A percentile compares a stretch with the other conserved stretches of the same genome.
Conservation (phyloP, 2,329 filamentous ascomycete genomes). For the Shiraia bambusicola region DNA sequence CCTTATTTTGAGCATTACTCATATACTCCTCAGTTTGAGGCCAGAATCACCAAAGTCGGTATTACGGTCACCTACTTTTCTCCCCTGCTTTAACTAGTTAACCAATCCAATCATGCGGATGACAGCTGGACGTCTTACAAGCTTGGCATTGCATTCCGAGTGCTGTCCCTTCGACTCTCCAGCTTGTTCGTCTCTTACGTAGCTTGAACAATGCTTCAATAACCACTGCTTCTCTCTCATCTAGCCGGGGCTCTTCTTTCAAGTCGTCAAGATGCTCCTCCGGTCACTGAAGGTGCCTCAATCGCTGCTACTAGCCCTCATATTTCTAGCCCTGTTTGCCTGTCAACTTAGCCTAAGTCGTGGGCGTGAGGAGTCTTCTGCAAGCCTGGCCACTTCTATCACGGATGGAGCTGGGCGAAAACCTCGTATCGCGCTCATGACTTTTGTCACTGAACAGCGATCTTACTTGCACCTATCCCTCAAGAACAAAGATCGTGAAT, state of each 20-base stretch:
- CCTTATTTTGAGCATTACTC: too few species aligned
- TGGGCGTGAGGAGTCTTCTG: slow-evolving; percentile 12
- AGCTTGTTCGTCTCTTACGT: too few species aligned
- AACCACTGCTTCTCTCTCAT: background rate
- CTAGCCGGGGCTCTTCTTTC: background rate
- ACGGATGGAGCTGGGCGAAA: slow-evolving; percentile 12
- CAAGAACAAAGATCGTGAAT: slow-evolving; percentile 43
- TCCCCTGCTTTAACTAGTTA: slow-evolving; percentile 8
- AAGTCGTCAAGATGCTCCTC: slow-evolving; percentile 27
- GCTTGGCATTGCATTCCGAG: slow-evolving; percentile 23
- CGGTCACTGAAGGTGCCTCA: slow-evolving; percentile 27
- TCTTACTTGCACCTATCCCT: slow-evolving; percentile 41
- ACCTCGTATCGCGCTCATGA: slow-evolving; percentile 39
- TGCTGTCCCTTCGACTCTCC: slow-evolving; percentile 7
- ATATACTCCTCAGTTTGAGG: too few species aligned
- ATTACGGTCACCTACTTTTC: background rate
- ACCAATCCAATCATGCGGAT: slow-evolving; percentile 15
- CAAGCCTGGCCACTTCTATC: slow-evolving; percentile 4
- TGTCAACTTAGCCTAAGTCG: slow-evolving; percentile 33
- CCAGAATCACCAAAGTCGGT: background rate
- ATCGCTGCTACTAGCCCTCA: slow-evolving; percentile 25
- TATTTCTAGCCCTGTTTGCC: slow-evolving; percentile 34
- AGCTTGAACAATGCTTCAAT: slow-evolving; percentile 5
- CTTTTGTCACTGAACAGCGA: slow-evolving; percentile 41
- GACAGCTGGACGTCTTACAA: too few species aligned